Evolutionary conservation across 2,329 filamentous ascomycete genomes (phyloP), one percentile per base, ranked within the genome.

Genomic region (Curvularia lunata): DNA sequence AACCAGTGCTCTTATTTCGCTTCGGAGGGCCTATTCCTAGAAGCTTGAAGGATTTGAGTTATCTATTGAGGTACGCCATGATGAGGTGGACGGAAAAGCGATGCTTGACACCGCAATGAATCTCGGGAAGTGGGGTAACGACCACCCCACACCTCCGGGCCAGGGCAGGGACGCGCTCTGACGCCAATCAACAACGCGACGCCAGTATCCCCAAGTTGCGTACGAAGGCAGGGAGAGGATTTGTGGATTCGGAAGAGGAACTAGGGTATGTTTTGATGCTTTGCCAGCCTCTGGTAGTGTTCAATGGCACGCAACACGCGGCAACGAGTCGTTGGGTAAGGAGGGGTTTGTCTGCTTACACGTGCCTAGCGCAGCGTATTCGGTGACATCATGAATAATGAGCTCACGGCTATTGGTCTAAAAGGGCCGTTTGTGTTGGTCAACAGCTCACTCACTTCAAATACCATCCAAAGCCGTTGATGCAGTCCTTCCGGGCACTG

Each of bases 401-500:
- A 46, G 21, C 38, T 40, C 34, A 21, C 51, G 41, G 51, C 43
- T 46, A 60, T 58, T 61, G 58, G 51, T 48, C 58, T 59, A 50
- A 16, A 51, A 49, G 58, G 52, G 58, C 54, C 57, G 56, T 48
- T 48, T 52, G 51, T 34, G 50, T 23, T 30, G 34, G 40, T 54
- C 21, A 32, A 50, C 46, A 47, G 18, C 56, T 18, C 21, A 28
- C 13, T 32, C 12, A 46, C 57, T 16, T 50, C 40, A 40, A 45
- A 37, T 37, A 21, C 45, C 16, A 21, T 41, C 43, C 45, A 48
- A 50, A 47, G 56, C 43, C 16, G 58, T 70, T 66, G 47, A 73
- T 75, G 72, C 64, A 67, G 51, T 68, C 55, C 37, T 47, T 68
- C 66, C 70, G 70, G 46, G 47, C 67, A 41, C 37, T 73, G 48